Evolutionary conservation across 2,329 filamentous ascomycete genomes (phyloP).

Genomic region (Colletotrichum truncatum): DNA sequence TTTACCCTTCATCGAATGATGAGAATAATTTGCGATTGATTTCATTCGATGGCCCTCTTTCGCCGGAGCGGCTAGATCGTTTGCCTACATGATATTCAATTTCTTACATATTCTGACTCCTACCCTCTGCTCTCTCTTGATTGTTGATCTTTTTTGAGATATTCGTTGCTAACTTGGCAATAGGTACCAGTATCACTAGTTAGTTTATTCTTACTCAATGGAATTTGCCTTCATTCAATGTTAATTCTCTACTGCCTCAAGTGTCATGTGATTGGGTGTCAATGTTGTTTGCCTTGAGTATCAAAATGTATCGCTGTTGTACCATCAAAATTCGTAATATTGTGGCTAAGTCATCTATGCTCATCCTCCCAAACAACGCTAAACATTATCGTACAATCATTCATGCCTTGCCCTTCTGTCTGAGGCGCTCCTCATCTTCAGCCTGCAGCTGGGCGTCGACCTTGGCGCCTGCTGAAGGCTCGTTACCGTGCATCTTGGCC

Average conservation of each 20-base stretch:
- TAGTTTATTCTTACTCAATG: background rate
- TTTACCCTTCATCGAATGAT: constrained; percentile 67
- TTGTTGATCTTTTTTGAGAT: background rate
- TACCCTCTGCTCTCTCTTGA: constrained; percentile 22
- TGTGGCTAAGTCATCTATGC: background rate
- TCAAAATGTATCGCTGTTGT: background rate
- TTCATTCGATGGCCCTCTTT: constrained; percentile 80
- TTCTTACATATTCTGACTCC: constrained; percentile 99
- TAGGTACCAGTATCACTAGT: constrained; percentile 1
- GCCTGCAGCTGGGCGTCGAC: constrained; percentile 74
- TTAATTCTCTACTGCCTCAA: too few species aligned
- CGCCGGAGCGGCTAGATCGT: constrained; percentile 90
- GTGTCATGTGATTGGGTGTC: too few species aligned
- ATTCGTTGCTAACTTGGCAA: constrained; percentile 3
- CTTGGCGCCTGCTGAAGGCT: constrained; percentile 77
- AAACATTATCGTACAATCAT: background rate
- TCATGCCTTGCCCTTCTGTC: constrained; percentile 65
- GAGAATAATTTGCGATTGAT: constrained; percentile 99
- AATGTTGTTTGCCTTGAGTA: too few species aligned
- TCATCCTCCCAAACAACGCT: constrained; percentile 2
- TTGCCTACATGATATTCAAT: constrained; percentile 83
- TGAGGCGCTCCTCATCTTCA: constrained; percentile 73
- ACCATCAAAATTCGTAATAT: too few species aligned
- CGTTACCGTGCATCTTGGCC: constrained; percentile 76
- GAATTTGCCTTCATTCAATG: too few species aligned